Evolutionary conservation across 768 basidiomycete species (phyloP).

Genomic region (Cystobasidium onofrii): DNA sequence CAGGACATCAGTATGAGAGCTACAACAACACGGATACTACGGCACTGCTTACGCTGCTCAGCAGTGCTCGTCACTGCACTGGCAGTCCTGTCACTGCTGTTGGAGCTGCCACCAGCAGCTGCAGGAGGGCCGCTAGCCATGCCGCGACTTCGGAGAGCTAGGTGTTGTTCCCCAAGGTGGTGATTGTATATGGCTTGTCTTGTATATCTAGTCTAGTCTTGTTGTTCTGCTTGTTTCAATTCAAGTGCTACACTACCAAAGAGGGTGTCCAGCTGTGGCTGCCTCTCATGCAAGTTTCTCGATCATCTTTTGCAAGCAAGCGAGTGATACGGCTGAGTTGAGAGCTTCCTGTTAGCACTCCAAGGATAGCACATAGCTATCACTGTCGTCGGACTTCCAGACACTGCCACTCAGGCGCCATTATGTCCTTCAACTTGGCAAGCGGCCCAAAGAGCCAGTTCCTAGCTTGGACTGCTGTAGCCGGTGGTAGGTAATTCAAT

Average conservation of each 20-base stretch:
- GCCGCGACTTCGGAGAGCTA: too few species aligned
- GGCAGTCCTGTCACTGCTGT: neutral
- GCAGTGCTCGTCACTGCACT: neutral
- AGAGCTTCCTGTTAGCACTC: too few species aligned
- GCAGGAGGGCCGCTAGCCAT: neutral
- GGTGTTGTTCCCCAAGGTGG: too few species aligned
- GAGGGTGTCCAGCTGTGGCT: too few species aligned
- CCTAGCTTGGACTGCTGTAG: conserved; percentile 12
- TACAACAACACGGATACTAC: neutral
- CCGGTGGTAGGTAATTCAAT: conserved; percentile 3
- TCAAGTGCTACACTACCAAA: too few species aligned
- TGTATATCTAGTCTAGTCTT: too few species aligned
- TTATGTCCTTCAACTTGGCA: neutral
- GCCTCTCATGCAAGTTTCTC: too few species aligned
- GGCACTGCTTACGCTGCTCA: neutral
- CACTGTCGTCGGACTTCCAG: neutral
- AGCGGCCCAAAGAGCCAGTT: neutral
- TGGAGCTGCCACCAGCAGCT: neutral
- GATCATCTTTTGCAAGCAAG: too few species aligned
- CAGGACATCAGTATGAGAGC: neutral
- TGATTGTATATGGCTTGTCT: too few species aligned
- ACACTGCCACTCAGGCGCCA: neutral
- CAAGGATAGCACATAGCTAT: too few species aligned
- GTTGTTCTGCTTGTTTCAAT: too few species aligned
- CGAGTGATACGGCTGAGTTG: too few species aligned